phyloP scores from a whole-genome alignment of 495 filamentous ascomycete species.

The Penicillium odoratum region DNA sequence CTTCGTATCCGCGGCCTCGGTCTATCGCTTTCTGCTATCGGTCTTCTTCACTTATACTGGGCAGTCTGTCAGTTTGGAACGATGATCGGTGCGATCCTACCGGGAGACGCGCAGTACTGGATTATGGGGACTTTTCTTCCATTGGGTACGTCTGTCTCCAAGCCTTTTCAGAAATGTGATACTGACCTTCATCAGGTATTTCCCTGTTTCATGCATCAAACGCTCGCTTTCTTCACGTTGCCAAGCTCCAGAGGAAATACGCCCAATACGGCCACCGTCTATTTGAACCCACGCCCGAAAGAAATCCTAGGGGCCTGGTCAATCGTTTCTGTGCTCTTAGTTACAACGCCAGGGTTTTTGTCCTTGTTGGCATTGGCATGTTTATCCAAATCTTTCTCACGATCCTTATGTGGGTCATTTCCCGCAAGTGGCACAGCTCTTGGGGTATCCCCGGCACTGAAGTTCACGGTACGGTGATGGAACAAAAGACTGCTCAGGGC shows the following conservation, averaged over 20 bases:
- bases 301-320: slow-evolving; percentile 12
- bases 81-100: slow-evolving; percentile 58
- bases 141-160: slow-evolving; percentile 45
- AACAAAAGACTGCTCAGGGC: slow-evolving; percentile 39
- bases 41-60: slow-evolving; percentile 66
- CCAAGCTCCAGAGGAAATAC: slow-evolving; percentile 43
- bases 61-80: slow-evolving; percentile 60
- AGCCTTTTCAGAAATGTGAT: neutral
- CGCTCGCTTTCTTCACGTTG: slow-evolving; percentile 62
- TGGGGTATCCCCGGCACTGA: slow-evolving; percentile 53
- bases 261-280: slow-evolving; percentile 7
- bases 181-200: slow-evolving; percentile 23
- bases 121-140: slow-evolving; percentile 73
- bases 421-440: slow-evolving; percentile 62
- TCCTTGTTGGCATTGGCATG: slow-evolving; percentile 30
- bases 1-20: slow-evolving; percentile 62
- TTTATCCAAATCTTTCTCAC: slow-evolving; percentile 52
- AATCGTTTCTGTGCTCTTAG: slow-evolving; percentile 28
- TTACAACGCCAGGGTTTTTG: slow-evolving; percentile 28
- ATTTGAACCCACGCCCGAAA: neutral
- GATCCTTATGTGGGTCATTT: slow-evolving; percentile 61
- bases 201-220: slow-evolving; percentile 71
- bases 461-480: slow-evolving; percentile 36
- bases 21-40: slow-evolving; percentile 59
- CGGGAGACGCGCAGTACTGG: slow-evolving; percentile 65